Evolutionary conservation across 1,284 basidiomycete species (phyloP), one percentile per base, ranked within the genome.

Genomic region (Psilocybe mexicana): DNA sequence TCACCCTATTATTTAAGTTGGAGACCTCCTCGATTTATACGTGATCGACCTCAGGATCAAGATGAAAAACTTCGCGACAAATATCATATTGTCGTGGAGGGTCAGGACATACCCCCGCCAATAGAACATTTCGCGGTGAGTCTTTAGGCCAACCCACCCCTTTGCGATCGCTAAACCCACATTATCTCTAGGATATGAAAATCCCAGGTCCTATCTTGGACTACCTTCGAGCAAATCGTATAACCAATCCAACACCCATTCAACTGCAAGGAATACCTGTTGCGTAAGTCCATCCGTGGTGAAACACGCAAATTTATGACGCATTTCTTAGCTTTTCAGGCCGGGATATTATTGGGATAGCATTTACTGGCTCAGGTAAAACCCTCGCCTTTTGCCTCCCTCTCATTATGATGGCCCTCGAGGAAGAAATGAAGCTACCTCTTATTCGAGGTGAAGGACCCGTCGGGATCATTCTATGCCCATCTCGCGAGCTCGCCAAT

Each of bases 211-310:
- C 88, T 6, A 84, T 99, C 25, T 77, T 99, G 35, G 84, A 90
- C 56, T 90, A 92, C 71, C 82, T 99, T 47, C 88, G 87, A 69
- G 81, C 84, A 36, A 94, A 95, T 61, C 89, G 92, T 47, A 99
- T 99, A 69, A 80, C 83, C 26, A 81, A 77, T 35, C 97, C 97
- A 0, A 96, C 97, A 0, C 96, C 96, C 1, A 99, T 99, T 67
- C 97, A 99, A 71, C 82, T 98, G 49, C 97, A 99, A 76, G 97
- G 97, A 18, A 87, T 99, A 47, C 96, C 97, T 0, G 91, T 93
- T 38, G 97, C 94, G 88, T 94, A 76, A 68, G 89, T 75, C 40
- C 38, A 42, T 54, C 49, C 52, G 25, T 35, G 53, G 42, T 47
- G 36, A 38, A 40, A 33, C 24, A 24, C 25, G 51, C 57, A 43